A percentile compares a stretch with the other conserved stretches of the same genome.
Conservation (phyloP, 352 stramenopile species). For the Phytophthora crassamura region DNA sequence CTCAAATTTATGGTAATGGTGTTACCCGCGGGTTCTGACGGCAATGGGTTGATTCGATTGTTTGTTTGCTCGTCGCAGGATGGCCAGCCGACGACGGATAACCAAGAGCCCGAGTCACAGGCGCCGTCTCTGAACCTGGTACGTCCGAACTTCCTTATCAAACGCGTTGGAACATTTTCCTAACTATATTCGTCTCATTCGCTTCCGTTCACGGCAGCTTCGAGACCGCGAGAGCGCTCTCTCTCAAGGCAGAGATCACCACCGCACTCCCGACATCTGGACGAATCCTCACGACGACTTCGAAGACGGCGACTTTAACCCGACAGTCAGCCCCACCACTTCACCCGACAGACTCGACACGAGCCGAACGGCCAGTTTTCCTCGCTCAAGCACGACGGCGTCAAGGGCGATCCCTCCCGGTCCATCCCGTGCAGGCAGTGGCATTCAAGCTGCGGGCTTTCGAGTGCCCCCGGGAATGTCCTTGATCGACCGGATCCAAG, state of each 20-base stretch:
- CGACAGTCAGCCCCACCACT: conserved; percentile 30
- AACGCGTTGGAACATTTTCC: conserved; percentile 1
- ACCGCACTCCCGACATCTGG: conserved; percentile 37
- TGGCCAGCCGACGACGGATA: conserved; percentile 26
- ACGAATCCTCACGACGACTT: conserved; percentile 42
- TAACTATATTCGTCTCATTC: conserved; percentile 7
- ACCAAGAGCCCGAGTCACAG: conserved; percentile 34
- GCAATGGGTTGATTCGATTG: conserved; percentile 2
- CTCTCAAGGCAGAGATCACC: conserved; percentile 14
- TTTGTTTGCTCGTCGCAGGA: conserved; percentile 22
- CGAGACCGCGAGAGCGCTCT: conserved; percentile 13
- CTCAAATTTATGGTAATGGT: conserved; percentile 2
- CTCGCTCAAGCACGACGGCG: conserved; percentile 22
- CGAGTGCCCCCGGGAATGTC: conserved; percentile 52
- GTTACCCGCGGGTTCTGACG: conserved; percentile 12
- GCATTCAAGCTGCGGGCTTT: conserved; percentile 23
- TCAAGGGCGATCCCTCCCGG: conserved; percentile 11
- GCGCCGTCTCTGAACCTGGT: conserved; percentile 35
- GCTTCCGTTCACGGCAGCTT: conserved; percentile 14
- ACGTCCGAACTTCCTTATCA: conserved; percentile 4
- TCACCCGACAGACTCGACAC: conserved; percentile 45
- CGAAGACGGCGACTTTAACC: conserved; percentile 24
- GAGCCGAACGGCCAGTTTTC: conserved; percentile 20
- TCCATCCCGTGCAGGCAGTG: conserved; percentile 24
- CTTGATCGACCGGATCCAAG: conserved; percentile 79